Base-by-base conservation (phyloP, 176 grass and related monocot genomes). In the Oryza nivara region DNA sequence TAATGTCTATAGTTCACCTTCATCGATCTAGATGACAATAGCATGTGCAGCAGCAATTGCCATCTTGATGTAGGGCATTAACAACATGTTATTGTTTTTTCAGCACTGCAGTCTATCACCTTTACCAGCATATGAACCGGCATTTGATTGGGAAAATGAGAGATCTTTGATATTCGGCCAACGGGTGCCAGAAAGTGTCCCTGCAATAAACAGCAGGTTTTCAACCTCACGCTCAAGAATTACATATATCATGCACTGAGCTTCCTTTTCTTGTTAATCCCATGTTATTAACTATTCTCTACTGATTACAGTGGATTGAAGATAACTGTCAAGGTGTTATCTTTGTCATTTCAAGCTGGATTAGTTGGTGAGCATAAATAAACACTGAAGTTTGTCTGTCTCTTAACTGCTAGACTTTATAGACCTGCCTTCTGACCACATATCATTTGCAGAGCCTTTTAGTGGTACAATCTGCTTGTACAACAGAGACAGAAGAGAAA, bases 91-190 rank as follows among this genome's bases (percentile, higher is more conserved):
- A 70, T 73, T 91, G 61, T 54, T 64, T 89, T 86, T 90, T 73
- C 96, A 99, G 96, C 91, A 94, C 63, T 94, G 85, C 88, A 92
- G 82, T 65, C 80, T 95, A 73, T 96, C 91, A 51, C 91, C 96
- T 82, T 86, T 99, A 83, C 93, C 91, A 3, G 85, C 96, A 70
- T 99, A 99, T 56, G 96, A 99, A 67, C 93, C 96, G 68, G 93
- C 93, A 84, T 99, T 96, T 96, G 96, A 96, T 88, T 99, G 96
- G 96, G 96, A 99, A 80, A 99, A 96, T 68, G 96, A 96, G 84
- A 96, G 93, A 35, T 96, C 93, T n/a, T 80, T 96, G 77, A 96
- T 99, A 85, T 96, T 99, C 76, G 96, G 96, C 45, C 96, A 94
- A 91, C 92, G 96, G 75, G 67, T 90, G 20, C 91, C 93, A 82